Evolutionary conservation across 108 stramenopile genomes (phyloP).

Genomic region (Nitzschia palea): DNA sequence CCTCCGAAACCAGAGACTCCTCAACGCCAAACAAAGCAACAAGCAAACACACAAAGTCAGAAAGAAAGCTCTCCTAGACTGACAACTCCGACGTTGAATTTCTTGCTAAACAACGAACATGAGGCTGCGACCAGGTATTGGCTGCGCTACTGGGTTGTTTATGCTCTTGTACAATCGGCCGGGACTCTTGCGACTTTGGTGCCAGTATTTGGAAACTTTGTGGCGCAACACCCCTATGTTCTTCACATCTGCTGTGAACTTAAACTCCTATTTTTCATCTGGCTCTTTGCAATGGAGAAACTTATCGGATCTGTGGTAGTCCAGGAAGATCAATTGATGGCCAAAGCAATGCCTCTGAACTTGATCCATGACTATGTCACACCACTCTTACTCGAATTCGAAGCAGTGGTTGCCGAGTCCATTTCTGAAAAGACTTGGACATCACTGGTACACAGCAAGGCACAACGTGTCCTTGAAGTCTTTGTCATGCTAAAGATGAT

Average conservation of each 20-base stretch:
- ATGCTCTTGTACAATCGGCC: conserved; percentile 48
- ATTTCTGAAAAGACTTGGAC: conserved; percentile 28
- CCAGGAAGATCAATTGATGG: conserved; percentile 16
- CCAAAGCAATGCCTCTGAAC: conserved; percentile 23
- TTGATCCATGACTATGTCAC: conserved; percentile 5
- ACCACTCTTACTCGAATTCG: conserved; percentile 13
- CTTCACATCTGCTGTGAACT: conserved; percentile 33
- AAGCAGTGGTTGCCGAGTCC: conserved; percentile 21
- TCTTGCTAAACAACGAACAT: background rate
- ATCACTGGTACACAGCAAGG: conserved; percentile 23
- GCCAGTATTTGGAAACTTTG: conserved; percentile 50
- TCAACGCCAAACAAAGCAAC: too few species aligned
- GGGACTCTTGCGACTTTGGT: conserved; percentile 38
- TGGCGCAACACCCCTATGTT: conserved; percentile 24
- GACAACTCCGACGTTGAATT: background rate
- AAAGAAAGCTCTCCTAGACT: background rate
- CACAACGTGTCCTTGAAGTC: conserved; percentile 35
- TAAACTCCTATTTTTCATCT: conserved; percentile 69
- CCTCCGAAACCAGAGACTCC: conserved; percentile 6
- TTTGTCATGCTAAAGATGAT: conserved; percentile 54
- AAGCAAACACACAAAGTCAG: background rate
- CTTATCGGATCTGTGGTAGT: conserved; percentile 27
- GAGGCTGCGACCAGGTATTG: conserved; percentile 42
- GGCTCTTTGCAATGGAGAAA: conserved; percentile 69
- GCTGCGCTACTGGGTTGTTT: conserved; percentile 77